These are phyloP conservation scores for Tulasnella sp. DNA, from an alignment of 768 basidiomycete genomes.

Conservation along the genomic window DNA sequence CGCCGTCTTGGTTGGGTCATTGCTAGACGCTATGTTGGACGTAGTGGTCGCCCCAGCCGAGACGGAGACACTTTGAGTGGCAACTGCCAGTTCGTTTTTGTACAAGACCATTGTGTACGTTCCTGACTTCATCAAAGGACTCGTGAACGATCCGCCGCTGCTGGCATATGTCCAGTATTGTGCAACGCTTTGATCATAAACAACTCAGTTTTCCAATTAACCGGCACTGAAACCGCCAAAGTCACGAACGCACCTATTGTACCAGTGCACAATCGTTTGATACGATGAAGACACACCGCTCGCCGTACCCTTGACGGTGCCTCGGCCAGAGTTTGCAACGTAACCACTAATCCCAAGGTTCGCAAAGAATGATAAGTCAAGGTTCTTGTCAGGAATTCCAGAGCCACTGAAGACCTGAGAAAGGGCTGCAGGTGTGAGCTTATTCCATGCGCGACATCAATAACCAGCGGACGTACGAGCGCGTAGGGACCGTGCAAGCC, in stretches of 20 bases:
- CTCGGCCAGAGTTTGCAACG: too few species aligned
- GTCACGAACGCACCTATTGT: slow-evolving; percentile 13
- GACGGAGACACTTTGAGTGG: slow-evolving; percentile 51
- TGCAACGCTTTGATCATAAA: slow-evolving; percentile 42
- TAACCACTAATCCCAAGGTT: too few species aligned
- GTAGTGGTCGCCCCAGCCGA: slow-evolving; percentile 48
- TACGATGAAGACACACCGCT: too few species aligned
- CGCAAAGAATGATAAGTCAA: too few species aligned
- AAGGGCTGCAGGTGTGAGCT: too few species aligned
- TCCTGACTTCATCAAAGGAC: slow-evolving; percentile 54
- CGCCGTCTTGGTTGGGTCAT: slow-evolving; percentile 36
- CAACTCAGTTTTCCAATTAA: neutral
- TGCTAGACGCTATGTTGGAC: slow-evolving; percentile 38
- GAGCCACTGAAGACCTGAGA: too few species aligned
- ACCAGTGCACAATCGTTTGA: slow-evolving; percentile 35
- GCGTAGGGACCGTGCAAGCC: slow-evolving; percentile 55
- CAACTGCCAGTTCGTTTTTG: slow-evolving; percentile 53
- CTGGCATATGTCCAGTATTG: slow-evolving; percentile 55
- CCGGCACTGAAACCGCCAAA: neutral
- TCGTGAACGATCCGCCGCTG: slow-evolving; percentile 50
- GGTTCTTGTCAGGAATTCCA: too few species aligned
- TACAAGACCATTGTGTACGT: slow-evolving; percentile 53
- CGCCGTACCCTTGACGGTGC: too few species aligned
- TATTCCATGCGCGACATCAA: too few species aligned
- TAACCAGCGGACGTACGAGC: too few species aligned